phyloP scores from a whole-genome alignment of 345 rosid genomes.

The Kernera saxatilis region DNA sequence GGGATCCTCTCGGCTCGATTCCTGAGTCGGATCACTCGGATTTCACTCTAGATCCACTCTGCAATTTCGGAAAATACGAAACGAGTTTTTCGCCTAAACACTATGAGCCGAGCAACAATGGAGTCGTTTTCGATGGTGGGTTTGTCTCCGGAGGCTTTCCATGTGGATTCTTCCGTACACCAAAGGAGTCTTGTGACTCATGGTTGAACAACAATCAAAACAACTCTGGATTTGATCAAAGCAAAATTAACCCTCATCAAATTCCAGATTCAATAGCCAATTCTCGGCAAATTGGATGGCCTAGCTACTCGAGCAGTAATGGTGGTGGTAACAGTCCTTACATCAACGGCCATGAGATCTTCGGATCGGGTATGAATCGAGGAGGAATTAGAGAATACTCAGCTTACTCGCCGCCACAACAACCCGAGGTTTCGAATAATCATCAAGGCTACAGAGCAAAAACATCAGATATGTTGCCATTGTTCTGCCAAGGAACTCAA shows the following conservation, averaged over 20 bases:
- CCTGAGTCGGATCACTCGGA: neutral
- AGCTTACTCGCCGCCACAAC: neutral
- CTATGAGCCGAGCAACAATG: neutral
- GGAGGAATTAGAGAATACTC: neutral
- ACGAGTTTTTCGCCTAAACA: neutral
- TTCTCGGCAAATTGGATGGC: conserved; percentile 14
- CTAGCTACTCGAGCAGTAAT: conserved; percentile 4
- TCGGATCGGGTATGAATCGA: neutral
- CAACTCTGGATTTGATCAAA: neutral
- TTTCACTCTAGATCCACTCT: conserved; percentile 1
- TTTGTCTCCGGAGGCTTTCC: conserved; percentile 8
- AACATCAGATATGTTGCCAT: conserved; percentile 12
- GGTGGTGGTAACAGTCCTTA: conserved; percentile 12
- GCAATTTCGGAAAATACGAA: neutral
- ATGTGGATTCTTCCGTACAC: neutral
- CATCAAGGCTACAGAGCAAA: neutral
- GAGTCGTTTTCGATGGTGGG: neutral
- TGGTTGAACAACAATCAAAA: conserved; percentile 7
- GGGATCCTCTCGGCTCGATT: neutral
- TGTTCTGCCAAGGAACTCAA: conserved; percentile 18
- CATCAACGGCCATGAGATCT: neutral
- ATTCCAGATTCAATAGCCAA: conserved; percentile 7
- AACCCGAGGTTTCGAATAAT: neutral
- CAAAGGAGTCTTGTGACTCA: neutral
- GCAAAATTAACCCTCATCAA: neutral